phyloP scores from a whole-genome alignment of 176 grass and related monocot genomes.

The Puccinellia tenuiflora region DNA sequence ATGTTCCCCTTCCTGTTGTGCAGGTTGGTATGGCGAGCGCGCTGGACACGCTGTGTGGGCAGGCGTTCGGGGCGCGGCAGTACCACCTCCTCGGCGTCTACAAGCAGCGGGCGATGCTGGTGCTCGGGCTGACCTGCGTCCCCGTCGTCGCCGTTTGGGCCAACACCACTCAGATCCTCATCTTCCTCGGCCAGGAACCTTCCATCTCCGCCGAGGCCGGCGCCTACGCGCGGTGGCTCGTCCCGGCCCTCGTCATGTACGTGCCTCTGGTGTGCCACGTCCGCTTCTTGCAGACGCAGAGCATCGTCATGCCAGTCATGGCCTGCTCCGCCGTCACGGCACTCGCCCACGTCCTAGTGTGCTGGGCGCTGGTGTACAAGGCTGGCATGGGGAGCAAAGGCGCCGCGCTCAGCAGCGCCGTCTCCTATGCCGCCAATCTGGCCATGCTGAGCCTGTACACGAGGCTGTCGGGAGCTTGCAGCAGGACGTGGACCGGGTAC shows the following conservation, averaged over 20 bases:
- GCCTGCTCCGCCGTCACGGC: background rate
- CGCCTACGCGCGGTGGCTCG: slow-evolving; percentile 49
- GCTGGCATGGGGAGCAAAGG: background rate
- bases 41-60: slow-evolving; percentile 1
- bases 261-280: slow-evolving; percentile 40
- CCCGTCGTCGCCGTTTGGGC: background rate
- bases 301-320: background rate
- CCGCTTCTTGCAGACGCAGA: background rate
- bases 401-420: background rate
- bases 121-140: background rate
- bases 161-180: background rate
- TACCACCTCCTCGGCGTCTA: background rate
- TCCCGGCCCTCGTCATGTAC: slow-evolving; percentile 54
- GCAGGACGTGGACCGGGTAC: background rate
- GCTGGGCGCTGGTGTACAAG: background rate
- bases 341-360: background rate
- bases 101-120: background rate
- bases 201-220: slow-evolving; percentile 30
- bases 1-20: too few species aligned
- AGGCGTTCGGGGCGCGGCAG: background rate
- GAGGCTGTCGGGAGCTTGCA: background rate
- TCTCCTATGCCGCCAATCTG: background rate
- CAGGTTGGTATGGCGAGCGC: slow-evolving; percentile 13
- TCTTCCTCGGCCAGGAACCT: background rate
- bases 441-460: background rate